Evolutionary conservation across 345 rosid genomes (phyloP), one percentile per base, ranked within the genome.

Genomic region (Tarenaya hassleriana): DNA sequence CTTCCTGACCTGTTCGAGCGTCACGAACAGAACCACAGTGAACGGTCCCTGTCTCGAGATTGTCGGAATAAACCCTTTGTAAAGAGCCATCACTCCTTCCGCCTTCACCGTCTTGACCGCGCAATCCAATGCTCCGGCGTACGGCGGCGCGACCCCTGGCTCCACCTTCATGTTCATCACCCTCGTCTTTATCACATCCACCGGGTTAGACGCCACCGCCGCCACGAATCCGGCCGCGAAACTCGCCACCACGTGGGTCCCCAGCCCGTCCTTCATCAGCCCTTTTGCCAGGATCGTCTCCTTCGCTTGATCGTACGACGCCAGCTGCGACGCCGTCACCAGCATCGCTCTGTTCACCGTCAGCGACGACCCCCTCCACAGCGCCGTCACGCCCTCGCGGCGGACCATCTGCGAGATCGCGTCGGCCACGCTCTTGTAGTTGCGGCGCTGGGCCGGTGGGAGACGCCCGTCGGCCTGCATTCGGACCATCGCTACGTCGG

Each of bases 391-490:
- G 14, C 96, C 96, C 51, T 88, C 96, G 50, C 81, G 64, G 33
- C 72, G 77, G 3, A 69, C 53, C 90, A 84, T 88, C 14, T 86
- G 77, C 5, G 53, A 44, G 58, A 88, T 74, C 5, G 90, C 96
- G 67, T 88, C 96, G 10, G 67, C 44, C 5, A 78, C 96, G 75
- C 86, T 78, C 39, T 73, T 73, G 81, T 88, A 88, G 62, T 84
- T 88, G 16, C 94, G 82, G 34, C 96, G 71, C 12, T 88, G 62
- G 1, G 60, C 50, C 6, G 50, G 20, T 0, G 96, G 94, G 21
- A 88, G 80, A 13, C 94, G 80, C 0, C 94, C 96, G 50, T 88
- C 96, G 4, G 91, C 94, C 61, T 88, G 96, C 94, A 88, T 88
- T 7, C 96, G 73, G 21, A 88, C n/a, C n/a, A n/a, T n/a, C n/a